phyloP scores from a whole-genome alignment of 768 basidiomycete species.

The Kwoniella bestiolae region DNA sequence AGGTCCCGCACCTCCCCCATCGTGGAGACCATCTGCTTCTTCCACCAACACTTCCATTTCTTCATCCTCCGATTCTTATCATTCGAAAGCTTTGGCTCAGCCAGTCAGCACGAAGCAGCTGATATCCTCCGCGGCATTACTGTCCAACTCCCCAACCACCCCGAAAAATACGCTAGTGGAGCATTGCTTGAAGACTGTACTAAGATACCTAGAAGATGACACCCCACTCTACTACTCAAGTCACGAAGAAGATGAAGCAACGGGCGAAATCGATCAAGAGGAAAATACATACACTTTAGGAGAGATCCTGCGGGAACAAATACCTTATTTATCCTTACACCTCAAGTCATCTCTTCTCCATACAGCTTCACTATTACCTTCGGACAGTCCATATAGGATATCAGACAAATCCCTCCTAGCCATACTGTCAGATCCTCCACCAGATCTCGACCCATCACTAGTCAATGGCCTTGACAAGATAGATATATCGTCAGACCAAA shows the following conservation, averaged over 20 bases:
- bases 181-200: conserved; percentile 31
- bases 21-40: conserved; percentile 26
- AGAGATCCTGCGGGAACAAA: conserved; percentile 34
- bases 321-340: conserved; percentile 30
- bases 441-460: not conserved
- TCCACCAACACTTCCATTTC: no score
- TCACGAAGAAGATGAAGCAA: conserved; percentile 3
- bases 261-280: not conserved
- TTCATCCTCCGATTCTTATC: not conserved
- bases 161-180: conserved; percentile 26
- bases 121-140: not conserved
- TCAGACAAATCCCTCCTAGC: conserved; percentile 24
- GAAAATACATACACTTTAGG: conserved; percentile 24
- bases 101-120: not conserved
- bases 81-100: not conserved
- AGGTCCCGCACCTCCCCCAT: conserved; percentile 44
- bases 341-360: conserved; percentile 32
- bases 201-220: conserved; percentile 36
- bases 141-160: not conserved
- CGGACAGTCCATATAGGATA: conserved; percentile 13
- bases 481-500: no score
- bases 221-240: not conserved
- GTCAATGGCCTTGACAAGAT: no score
- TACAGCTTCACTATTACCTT: conserved; percentile 23
- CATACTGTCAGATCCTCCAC: conserved; percentile 19